phyloP scores from a whole-genome alignment of 805 yeast species.

The Teunomyces funiuensis region DNA sequence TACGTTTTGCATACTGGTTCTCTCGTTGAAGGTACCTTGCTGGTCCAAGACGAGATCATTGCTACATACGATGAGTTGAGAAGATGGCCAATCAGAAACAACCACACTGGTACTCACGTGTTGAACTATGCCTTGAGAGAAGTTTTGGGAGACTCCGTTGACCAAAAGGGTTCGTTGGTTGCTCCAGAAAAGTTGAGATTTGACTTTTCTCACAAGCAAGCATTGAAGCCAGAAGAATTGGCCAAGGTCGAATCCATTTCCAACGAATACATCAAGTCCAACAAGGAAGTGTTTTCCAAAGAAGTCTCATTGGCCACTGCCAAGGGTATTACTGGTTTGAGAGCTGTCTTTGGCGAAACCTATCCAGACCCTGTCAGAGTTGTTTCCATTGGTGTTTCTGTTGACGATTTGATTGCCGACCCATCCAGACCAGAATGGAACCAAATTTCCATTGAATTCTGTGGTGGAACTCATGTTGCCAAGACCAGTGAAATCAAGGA shows the following conservation, averaged over 20 bases:
- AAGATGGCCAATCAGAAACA: slow-evolving; percentile 94
- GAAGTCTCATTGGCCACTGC: slow-evolving; percentile 79
- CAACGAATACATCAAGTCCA: slow-evolving; percentile 67
- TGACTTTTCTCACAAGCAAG: slow-evolving; percentile 94
- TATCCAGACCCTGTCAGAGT: slow-evolving; percentile 99
- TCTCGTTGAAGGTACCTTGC: slow-evolving; percentile 71
- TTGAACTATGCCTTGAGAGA: slow-evolving; percentile 85
- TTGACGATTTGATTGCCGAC: slow-evolving; percentile 70
- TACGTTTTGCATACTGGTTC: slow-evolving; percentile 94
- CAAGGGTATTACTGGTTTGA: slow-evolving; percentile 72
- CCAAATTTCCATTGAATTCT: slow-evolving; percentile 83
- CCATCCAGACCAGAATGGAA: slow-evolving; percentile 78
- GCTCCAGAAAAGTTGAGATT: slow-evolving; percentile 94
- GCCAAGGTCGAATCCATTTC: slow-evolving; percentile 72
- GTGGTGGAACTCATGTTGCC: slow-evolving; percentile 98
- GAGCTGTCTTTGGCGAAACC: slow-evolving; percentile 98
- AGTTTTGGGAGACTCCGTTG: slow-evolving; percentile 83
- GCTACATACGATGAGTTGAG: slow-evolving; percentile 90
- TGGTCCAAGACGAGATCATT: slow-evolving; percentile 68
- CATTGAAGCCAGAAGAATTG: slow-evolving; percentile 68
- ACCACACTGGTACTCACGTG: slow-evolving; percentile 98
- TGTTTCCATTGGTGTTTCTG: slow-evolving; percentile 90
- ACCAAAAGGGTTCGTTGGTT: slow-evolving; percentile 96
- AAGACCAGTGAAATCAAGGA: slow-evolving; percentile 93
- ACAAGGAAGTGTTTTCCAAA: slow-evolving; percentile 73